Conservation (phyloP, 768 basidiomycete species). For the Hericium coralloides region DNA sequence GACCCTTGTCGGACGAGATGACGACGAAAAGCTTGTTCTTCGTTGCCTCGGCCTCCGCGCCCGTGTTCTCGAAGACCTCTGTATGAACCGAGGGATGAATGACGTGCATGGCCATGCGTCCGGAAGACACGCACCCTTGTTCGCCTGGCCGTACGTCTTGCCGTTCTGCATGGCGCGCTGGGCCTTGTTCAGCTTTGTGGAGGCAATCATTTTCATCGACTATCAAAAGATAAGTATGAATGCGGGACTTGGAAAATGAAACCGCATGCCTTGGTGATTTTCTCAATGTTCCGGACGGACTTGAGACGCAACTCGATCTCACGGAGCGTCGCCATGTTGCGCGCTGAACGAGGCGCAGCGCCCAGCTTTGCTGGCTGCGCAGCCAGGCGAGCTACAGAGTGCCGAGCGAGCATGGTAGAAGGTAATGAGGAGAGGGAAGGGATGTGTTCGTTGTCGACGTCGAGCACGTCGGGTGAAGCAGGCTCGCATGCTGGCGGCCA, state of each 20-base stretch:
- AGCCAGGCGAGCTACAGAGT: slow-evolving; percentile 35
- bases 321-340: slow-evolving; percentile 95
- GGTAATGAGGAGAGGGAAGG: not conserved
- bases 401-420: slow-evolving; percentile 40
- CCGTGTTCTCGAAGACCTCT: slow-evolving; percentile 85
- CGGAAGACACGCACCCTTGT: slow-evolving; percentile 54
- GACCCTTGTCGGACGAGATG: slow-evolving; percentile 96
- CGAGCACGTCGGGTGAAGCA: slow-evolving; percentile 21
- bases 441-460: slow-evolving; percentile 19
- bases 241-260: slow-evolving; percentile 6
- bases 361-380: slow-evolving; percentile 30
- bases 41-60: slow-evolving; percentile 50
- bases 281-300: slow-evolving; percentile 97
- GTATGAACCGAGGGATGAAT: slow-evolving; percentile 6
- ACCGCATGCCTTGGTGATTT: slow-evolving; percentile 88
- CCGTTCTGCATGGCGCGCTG: slow-evolving; percentile 88
- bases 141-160: slow-evolving; percentile 89
- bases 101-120: not conserved
- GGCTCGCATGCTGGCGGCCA: slow-evolving; percentile 1
- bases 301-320: slow-evolving; percentile 95
- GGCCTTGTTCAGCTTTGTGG: slow-evolving; percentile 92
- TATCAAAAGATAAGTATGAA: slow-evolving; percentile 21
- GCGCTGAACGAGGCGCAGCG: slow-evolving; percentile 39
- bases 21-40: slow-evolving; percentile 87
- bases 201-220: slow-evolving; percentile 99